A percentile compares a stretch with the other conserved stretches of the same genome.
Conservation (phyloP, 106 monocot genomes). For the Allium cepa region DNA sequence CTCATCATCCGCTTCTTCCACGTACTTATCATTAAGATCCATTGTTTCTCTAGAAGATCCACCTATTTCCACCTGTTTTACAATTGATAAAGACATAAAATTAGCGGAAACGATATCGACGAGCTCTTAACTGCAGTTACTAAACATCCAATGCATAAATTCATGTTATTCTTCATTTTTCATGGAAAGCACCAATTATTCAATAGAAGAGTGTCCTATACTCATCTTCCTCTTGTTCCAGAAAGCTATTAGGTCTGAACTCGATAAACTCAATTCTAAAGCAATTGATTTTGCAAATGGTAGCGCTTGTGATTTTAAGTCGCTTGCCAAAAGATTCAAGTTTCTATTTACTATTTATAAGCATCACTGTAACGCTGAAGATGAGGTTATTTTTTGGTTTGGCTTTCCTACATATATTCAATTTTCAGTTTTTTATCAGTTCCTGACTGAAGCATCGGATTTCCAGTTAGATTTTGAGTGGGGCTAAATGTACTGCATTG, state of each 20-base stretch:
- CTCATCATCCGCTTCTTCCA: too few relatives aligned
- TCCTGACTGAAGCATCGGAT: too few relatives aligned
- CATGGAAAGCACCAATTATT: neutral
- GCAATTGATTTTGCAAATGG: conserved; percentile 65
- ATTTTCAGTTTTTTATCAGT: too few relatives aligned
- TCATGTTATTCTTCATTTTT: neutral
- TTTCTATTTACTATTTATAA: conserved; percentile 74
- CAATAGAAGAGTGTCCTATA: conserved; percentile 45
- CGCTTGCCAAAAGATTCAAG: conserved; percentile 41
- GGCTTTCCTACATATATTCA: neutral
- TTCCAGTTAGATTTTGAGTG: too few relatives aligned
- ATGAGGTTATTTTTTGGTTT: conserved; percentile 41
- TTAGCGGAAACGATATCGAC: neutral
- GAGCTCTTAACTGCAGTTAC: neutral
- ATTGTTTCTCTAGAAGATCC: too few relatives aligned
- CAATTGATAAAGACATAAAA: too few relatives aligned
- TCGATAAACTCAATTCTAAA: conserved; percentile 54
- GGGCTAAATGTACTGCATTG: too few relatives aligned
- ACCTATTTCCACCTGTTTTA: too few relatives aligned
- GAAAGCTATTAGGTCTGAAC: conserved; percentile 71
- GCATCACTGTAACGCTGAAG: conserved; percentile 93
- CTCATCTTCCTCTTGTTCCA: conserved; percentile 77
- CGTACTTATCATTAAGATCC: too few relatives aligned
- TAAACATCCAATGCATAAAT: neutral
- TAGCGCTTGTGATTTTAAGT: conserved; percentile 35